Percentiles rank a stretch among this genome's conserved stretches.
These are phyloP conservation scores for Iris pallida DNA, from an alignment of 116 monocot genomes.

Conservation along the genomic window DNA sequence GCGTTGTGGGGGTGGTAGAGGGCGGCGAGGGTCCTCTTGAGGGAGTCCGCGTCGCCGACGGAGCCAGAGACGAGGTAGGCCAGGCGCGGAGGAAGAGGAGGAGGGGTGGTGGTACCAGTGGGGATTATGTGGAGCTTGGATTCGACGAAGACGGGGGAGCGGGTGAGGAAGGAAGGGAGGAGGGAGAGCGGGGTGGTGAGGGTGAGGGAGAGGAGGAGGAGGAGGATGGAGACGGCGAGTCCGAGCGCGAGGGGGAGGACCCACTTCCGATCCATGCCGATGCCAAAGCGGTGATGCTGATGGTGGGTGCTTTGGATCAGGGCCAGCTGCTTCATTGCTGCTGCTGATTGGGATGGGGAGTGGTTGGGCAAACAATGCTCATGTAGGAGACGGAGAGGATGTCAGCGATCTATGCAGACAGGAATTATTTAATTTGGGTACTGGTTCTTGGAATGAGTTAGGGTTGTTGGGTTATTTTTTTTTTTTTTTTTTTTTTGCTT, in stretches of 20 bases:
- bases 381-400: too few relatives aligned
- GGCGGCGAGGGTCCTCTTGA: constrained; percentile 13
- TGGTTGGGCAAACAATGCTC: too few relatives aligned
- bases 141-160: constrained; percentile 16
- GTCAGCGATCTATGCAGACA: too few relatives aligned
- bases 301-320: neutral
- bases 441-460: too few relatives aligned
- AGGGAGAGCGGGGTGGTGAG: neutral
- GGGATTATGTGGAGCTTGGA: constrained; percentile 11
- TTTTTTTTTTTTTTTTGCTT: too few relatives aligned
- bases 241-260: constrained; percentile 1
- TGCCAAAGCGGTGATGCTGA: neutral
- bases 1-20: constrained; percentile 27
- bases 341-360: too few relatives aligned
- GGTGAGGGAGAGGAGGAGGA: constrained; percentile 7
- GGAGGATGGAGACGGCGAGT: neutral
- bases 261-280: constrained; percentile 11
- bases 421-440: too few relatives aligned
- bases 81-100: constrained; percentile 9
- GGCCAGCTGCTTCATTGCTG: too few relatives aligned
- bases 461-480: too few relatives aligned
- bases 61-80: constrained; percentile 23
- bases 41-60: constrained; percentile 8
- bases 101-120: neutral
- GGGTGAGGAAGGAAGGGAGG: neutral